Percentiles rank a stretch among this genome's conserved stretches.
phyloP scores from a whole-genome alignment of 169 alveolate species.

The Eimeria praecox region DNA sequence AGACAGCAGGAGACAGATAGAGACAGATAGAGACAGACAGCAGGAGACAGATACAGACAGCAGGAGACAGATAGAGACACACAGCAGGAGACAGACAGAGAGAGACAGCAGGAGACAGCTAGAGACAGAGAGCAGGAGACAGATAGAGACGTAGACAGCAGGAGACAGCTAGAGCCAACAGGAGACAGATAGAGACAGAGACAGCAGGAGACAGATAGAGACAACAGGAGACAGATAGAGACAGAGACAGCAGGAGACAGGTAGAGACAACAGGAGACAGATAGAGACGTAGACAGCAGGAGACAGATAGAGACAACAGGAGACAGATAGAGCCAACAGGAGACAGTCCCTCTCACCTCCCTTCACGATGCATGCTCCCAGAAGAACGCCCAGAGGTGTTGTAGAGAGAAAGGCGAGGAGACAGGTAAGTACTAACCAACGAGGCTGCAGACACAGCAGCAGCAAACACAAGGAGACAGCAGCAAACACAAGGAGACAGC shows the following conservation, averaged over 20 bases:
- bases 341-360: constrained; percentile 21
- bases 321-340: neutral
- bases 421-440: neutral
- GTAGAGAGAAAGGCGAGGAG: constrained; percentile 23
- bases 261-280: neutral
- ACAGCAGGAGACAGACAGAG: neutral
- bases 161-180: too few species aligned
- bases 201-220: too few species aligned
- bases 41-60: neutral
- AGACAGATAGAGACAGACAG: too few species aligned
- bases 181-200: too few species aligned
- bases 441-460: neutral
- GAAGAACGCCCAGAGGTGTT: constrained; percentile 48
- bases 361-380: constrained; percentile 7
- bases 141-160: too few species aligned
- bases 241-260: too few species aligned
- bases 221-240: too few species aligned
- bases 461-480: too few species aligned
- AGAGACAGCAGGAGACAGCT: neutral
- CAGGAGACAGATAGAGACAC: neutral
- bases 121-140: too few species aligned
- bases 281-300: neutral
- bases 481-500: neutral
- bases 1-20: neutral
- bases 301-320: neutral